Conservation (phyloP, 2,329 filamentous ascomycete genomes). For the Botrytis hyacinthi region DNA sequence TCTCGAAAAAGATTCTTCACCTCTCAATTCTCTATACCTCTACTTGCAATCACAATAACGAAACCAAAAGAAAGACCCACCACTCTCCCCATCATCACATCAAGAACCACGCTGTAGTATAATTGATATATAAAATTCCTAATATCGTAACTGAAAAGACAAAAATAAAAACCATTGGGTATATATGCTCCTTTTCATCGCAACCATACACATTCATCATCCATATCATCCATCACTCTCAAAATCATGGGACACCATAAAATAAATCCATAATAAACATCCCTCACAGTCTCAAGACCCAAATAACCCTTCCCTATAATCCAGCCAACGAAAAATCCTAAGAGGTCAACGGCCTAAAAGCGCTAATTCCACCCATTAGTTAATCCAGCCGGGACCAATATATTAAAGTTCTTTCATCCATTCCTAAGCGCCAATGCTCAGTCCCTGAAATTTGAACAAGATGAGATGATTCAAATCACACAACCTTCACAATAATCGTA, state of each 20-base stretch:
- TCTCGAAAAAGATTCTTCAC: not conserved
- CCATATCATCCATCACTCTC: not conserved
- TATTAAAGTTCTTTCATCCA: not conserved
- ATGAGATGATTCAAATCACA: not conserved
- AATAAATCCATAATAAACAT: not conserved
- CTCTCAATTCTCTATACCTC: not conserved
- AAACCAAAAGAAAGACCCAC: not conserved
- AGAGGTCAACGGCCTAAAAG: slow-evolving; percentile 3
- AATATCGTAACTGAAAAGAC: slow-evolving; percentile 27
- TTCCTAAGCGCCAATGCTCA: not conserved
- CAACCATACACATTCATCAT: not conserved
- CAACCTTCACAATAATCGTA: not conserved
- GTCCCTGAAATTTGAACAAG: not conserved
- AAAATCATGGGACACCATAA: not conserved
- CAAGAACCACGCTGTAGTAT: not conserved
- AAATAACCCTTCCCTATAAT: not conserved
- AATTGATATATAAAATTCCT: not conserved
- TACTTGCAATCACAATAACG: not conserved
- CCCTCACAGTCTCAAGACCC: not conserved
- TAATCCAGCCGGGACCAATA: not conserved
- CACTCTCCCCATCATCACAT: not conserved
- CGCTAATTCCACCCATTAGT: not conserved
- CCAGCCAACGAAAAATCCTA: not conserved
- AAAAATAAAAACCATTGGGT: slow-evolving; percentile 8
- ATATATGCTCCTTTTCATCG: slow-evolving; percentile 16